Percentiles rank a stretch among this genome's conserved stretches.
phyloP scores from a whole-genome alignment of 140 eudicot species.

The Bidens hawaiensis region DNA sequence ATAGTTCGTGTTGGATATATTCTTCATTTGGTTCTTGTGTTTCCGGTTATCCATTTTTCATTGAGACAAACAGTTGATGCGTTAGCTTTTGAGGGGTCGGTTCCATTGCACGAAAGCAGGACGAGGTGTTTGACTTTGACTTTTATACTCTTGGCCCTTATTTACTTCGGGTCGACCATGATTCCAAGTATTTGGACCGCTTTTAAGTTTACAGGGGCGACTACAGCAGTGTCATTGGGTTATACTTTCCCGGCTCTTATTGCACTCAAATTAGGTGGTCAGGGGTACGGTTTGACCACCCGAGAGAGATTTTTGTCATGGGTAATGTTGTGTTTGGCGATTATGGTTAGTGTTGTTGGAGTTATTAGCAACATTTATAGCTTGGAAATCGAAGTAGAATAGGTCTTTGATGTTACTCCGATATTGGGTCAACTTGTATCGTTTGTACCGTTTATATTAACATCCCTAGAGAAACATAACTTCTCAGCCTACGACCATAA shows the following conservation, averaged over 20 bases:
- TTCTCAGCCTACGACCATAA: too few species aligned
- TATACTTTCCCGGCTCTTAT: constrained; percentile 75
- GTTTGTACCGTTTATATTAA: too few species aligned
- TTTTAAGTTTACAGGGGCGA: constrained; percentile 85
- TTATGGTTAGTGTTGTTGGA: constrained; percentile 69
- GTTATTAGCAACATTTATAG: constrained; percentile 66
- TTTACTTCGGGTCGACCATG: constrained; percentile 64
- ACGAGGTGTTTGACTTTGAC: constrained; percentile 61
- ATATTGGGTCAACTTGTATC: background rate
- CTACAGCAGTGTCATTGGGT: constrained; percentile 84
- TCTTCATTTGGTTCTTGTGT: constrained; percentile 80
- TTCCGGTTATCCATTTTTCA: constrained; percentile 86
- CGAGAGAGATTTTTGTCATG: constrained; percentile 54
- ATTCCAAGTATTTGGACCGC: constrained; percentile 93
- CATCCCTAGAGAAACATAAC: background rate
- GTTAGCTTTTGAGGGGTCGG: constrained; percentile 46
- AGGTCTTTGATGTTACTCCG: constrained; percentile 1
- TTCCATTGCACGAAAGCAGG: constrained; percentile 65
- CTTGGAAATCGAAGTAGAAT: constrained; percentile 17
- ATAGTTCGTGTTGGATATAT: constrained; percentile 81
- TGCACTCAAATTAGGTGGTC: constrained; percentile 57
- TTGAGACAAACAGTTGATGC: constrained; percentile 71
- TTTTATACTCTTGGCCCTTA: constrained; percentile 41
- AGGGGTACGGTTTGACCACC: constrained; percentile 44
- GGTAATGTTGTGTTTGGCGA: constrained; percentile 61